These are phyloP conservation scores for Dissophora globulifera DNA, from an alignment of 192 early-diverging fungal genomes.

Conservation along the genomic window DNA sequence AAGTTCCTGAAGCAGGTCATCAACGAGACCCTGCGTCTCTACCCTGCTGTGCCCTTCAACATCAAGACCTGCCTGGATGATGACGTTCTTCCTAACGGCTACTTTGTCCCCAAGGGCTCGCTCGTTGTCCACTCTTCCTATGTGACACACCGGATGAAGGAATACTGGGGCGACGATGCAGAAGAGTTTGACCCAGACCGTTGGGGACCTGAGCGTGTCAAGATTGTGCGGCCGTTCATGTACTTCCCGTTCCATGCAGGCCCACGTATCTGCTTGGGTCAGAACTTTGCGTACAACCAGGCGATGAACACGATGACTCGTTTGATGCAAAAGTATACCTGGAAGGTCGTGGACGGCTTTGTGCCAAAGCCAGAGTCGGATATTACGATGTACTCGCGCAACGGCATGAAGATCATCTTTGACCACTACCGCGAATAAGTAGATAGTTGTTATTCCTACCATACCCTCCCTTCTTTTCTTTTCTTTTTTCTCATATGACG, in stretches of 20 bases:
- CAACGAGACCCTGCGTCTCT: conserved; percentile 64
- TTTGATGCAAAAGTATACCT: conserved; percentile 24
- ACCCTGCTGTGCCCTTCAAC: conserved; percentile 58
- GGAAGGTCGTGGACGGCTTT: conserved; percentile 40
- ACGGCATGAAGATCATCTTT: conserved; percentile 44
- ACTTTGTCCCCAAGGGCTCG: conserved; percentile 55
- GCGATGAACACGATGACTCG: conserved; percentile 49
- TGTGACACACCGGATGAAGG: conserved; percentile 52
- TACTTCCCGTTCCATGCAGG: conserved; percentile 62
- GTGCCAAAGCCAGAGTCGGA: conserved; percentile 40
- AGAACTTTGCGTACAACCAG: conserved; percentile 54
- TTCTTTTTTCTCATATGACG: too few relatives aligned
- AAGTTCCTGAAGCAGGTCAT: conserved; percentile 65
- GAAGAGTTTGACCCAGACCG: conserved; percentile 61
- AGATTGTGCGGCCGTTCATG: conserved; percentile 49
- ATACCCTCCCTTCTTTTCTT: too few relatives aligned
- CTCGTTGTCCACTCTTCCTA: conserved; percentile 47
- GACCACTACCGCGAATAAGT: conserved; percentile 19
- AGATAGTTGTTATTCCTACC: not conserved
- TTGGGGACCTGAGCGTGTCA: conserved; percentile 54
- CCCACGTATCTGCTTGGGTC: conserved; percentile 45
- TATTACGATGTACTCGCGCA: conserved; percentile 42
- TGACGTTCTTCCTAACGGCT: conserved; percentile 47
- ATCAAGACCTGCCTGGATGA: conserved; percentile 46
- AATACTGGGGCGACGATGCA: conserved; percentile 59